Base-by-base conservation (phyloP, 345 rosid genomes). In the Anastatica hierochuntica region DNA sequence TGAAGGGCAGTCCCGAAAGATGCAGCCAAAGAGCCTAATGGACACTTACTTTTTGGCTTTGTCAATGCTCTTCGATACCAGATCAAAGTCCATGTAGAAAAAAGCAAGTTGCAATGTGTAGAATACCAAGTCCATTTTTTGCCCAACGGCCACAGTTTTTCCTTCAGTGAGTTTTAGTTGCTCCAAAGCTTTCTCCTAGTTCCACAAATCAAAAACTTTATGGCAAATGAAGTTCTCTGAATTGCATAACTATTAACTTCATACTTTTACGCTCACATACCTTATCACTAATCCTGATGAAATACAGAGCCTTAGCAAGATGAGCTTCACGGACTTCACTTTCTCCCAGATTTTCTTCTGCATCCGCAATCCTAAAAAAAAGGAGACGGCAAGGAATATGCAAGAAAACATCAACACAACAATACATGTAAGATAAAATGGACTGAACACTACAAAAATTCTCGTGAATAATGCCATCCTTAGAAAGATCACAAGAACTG, bases 271-370 rank as follows among this genome's bases (percentile, higher is more conserved):
- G 14, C 13, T 53, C 34, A 35, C 54, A 16, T 44, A 94, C 99
- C 95, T 83, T 94, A 62, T 85, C 92, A 63, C 92, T 85, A 48
- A 84, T 82, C 72, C 72, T 78, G 64, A 94, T 76, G 75, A 64
- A 94, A 76, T 77, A 82, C 66, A 94, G 60, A 54, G 97, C 83
- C 67, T 88, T 94, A 9, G 97, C 96, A 67, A 94, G 79, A 75
- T 94, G 97, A 56, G 99, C 92, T 80, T 94, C 97, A 52, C 95
- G 81, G 39, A 88, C 95, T 82, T 94, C 99, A 74, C 97, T 94
- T 71, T 88, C 97, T 39, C 97, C 99, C 63, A 85, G 72, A 62
- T 88, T 88, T 57, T 94, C 97, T 79, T 88, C 99, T 60, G 99
- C 95, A 67, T 94, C 97, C 11, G 95, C 80, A 72, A 94, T 94